These are phyloP conservation scores for Fusarium palustre DNA, from an alignment of 2,329 filamentous ascomycete genomes.

Conservation along the genomic window DNA sequence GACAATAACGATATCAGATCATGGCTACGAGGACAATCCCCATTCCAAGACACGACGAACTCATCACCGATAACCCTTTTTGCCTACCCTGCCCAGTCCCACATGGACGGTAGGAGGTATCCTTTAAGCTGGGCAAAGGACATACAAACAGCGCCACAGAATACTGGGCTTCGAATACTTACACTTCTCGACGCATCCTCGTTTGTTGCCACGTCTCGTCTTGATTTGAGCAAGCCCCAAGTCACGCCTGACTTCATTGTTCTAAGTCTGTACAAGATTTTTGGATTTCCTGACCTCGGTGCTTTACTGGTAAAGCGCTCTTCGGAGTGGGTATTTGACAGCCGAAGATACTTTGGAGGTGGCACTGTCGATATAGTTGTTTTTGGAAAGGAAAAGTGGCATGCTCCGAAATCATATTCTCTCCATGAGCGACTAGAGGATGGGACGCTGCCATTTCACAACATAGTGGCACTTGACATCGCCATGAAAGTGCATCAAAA, in stretches of 20 bases:
- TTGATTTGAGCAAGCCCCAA: slow-evolving; percentile 74
- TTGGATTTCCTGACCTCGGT: slow-evolving; percentile 93
- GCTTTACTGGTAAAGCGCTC: slow-evolving; percentile 83
- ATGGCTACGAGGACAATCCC: slow-evolving; percentile 67
- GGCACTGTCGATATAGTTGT: slow-evolving; percentile 94
- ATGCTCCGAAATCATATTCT: slow-evolving; percentile 76
- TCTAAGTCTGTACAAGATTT: slow-evolving; percentile 96
- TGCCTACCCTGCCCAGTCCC: slow-evolving; percentile 91
- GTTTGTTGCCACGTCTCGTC: slow-evolving; percentile 78
- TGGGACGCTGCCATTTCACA: slow-evolving; percentile 91
- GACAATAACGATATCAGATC: slow-evolving; percentile 70
- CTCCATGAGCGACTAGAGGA: slow-evolving; percentile 90
- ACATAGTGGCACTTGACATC: slow-evolving; percentile 81
- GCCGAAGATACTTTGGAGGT: slow-evolving; percentile 87
- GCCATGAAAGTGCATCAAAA: slow-evolving; percentile 77
- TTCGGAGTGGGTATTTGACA: slow-evolving; percentile 71
- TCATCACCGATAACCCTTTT: slow-evolving; percentile 63
- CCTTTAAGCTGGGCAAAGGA: slow-evolving; percentile 75
- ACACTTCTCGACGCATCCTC: slow-evolving; percentile 88
- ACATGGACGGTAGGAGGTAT: slow-evolving; percentile 85
- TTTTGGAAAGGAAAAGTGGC: slow-evolving; percentile 82
- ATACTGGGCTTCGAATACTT: slow-evolving; percentile 58
- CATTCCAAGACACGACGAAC: slow-evolving; percentile 43
- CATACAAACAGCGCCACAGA: slow-evolving; percentile 53
- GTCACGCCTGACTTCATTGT: slow-evolving; percentile 85